Evolutionary conservation across 2,329 filamentous ascomycete genomes (phyloP), one percentile per base, ranked within the genome.

Genomic region (Pseudocercospora fuligena): DNA sequence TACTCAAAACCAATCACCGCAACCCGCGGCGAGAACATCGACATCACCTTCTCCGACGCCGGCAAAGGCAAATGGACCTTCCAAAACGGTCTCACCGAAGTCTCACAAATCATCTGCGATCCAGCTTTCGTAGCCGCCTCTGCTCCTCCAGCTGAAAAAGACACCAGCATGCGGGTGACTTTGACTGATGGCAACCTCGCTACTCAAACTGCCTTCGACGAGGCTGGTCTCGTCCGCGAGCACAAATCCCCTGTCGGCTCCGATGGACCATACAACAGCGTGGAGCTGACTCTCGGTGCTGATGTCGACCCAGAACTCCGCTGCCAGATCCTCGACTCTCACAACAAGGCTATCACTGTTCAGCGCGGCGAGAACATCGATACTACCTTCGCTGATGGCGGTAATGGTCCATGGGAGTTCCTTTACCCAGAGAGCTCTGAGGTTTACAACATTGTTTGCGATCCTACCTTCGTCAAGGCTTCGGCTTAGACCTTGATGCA

Each of bases 11-110:
- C 68, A 3, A 69, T 69, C 47, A 58, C 64, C 53, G 29, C 64
- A 6, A 27, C 64, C 27, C 68, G 68, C 36, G 64, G 61, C 57
- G 60, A 49, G 19, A 64, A 62, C 33, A 12, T 60, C 21, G 63
- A 69, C 56, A 62, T 58, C 40, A 68, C 68, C 11, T 64, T 68
- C 53, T 63, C 63, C 8, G 68, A 69, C 12, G 68, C 66, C 40
- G 63, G 62, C 57, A 57, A 49, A 5, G 63, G 56, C 21, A 23
- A n/a, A 16, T 69, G 68, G 68, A 63, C 62, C 23, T 66, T 68
- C 63, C 56, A 49, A 2, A 46, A 69, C 27, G 66, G 68, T 14
- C 58, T 31, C 9, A 14, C 57, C 6, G 19, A 61, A 14, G 63
- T 68, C 57, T 61, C 25, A 19, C 31, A 56, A 16, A 64, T 68